Conservation (phyloP, 2,329 filamentous ascomycete species). For the Ceratocystis eucalypticola region DNA sequence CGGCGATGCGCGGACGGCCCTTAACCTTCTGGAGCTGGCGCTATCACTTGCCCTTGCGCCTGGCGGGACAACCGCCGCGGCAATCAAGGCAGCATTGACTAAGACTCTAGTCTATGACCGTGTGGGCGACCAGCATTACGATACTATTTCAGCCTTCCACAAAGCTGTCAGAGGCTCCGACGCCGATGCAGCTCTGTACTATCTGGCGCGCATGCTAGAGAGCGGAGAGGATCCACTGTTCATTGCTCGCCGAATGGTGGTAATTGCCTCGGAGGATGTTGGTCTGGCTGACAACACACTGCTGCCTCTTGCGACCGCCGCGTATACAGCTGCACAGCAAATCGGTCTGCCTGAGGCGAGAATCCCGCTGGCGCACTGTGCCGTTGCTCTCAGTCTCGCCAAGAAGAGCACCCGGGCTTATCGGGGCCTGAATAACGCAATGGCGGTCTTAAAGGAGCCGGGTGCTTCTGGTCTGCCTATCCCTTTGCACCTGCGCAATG, state of each 20-base stretch:
- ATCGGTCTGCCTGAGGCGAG: conserved; percentile 91
- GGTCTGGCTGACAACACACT: conserved; percentile 78
- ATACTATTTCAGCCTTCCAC: conserved; percentile 93
- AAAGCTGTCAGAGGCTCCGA: conserved; percentile 85
- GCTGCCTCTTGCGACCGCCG: conserved; percentile 68
- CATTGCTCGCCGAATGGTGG: conserved; percentile 81
- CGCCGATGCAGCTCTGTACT: conserved; percentile 80
- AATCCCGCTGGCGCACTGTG: conserved; percentile 79
- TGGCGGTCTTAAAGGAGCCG: conserved; percentile 65
- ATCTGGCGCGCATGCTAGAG: conserved; percentile 88
- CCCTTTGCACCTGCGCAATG: conserved; percentile 79
- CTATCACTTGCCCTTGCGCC: conserved; percentile 54
- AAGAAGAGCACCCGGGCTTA: conserved; percentile 84
- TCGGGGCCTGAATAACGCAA: conserved; percentile 65
- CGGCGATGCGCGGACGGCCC: conserved; percentile 80
- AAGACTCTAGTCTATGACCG: conserved; percentile 92
- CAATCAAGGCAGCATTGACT: conserved; percentile 70
- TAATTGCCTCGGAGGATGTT: conserved; percentile 88
- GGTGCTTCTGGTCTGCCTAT: conserved; percentile 71
- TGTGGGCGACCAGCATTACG: conserved; percentile 91
- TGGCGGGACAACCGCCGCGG: conserved; percentile 53
- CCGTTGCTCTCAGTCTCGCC: conserved; percentile 65
- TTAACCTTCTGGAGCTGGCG: conserved; percentile 84
- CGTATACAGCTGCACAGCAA: conserved; percentile 79
- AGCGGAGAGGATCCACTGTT: conserved; percentile 89